Conservation (phyloP, 129 eudicot genomes). For the Chrysanthemum seticuspe region DNA sequence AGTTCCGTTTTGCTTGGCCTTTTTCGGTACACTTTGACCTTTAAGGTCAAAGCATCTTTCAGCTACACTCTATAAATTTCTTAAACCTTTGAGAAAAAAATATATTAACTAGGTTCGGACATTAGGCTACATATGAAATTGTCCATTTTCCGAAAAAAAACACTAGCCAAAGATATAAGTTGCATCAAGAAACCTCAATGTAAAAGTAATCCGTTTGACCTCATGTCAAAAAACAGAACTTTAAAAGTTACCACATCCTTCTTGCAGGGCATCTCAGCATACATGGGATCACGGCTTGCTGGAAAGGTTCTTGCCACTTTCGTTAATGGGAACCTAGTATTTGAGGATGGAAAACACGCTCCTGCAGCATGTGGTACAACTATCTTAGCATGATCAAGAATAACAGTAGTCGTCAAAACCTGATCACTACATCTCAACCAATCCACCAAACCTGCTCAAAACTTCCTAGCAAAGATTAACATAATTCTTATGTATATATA, state of each 20-base stretch:
- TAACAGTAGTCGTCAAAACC: not conserved
- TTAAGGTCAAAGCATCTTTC: not conserved
- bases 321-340: slow-evolving; percentile 79
- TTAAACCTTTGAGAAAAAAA: not conserved
- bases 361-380: slow-evolving; percentile 72
- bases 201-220: slow-evolving; percentile 12
- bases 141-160: not conserved
- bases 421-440: not conserved
- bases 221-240: not conserved
- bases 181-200: not conserved
- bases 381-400: slow-evolving; percentile 53
- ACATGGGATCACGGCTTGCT: slow-evolving; percentile 74
- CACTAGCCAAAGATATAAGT: not conserved
- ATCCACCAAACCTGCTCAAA: not conserved
- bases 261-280: slow-evolving; percentile 80
- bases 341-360: slow-evolving; percentile 67
- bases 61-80: not conserved
- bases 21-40: slow-evolving; percentile 17
- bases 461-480: not conserved
- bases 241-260: slow-evolving; percentile 6
- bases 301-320: slow-evolving; percentile 89
- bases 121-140: not conserved
- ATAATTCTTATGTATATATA: slow-evolving; percentile 18
- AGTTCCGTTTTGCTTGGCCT: slow-evolving; percentile 12
- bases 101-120: not conserved